Evolutionary conservation across 1,139 yeast species (phyloP), one percentile per base, ranked within the genome.

Genomic region (Kurtzmaniella quercitrusa): DNA sequence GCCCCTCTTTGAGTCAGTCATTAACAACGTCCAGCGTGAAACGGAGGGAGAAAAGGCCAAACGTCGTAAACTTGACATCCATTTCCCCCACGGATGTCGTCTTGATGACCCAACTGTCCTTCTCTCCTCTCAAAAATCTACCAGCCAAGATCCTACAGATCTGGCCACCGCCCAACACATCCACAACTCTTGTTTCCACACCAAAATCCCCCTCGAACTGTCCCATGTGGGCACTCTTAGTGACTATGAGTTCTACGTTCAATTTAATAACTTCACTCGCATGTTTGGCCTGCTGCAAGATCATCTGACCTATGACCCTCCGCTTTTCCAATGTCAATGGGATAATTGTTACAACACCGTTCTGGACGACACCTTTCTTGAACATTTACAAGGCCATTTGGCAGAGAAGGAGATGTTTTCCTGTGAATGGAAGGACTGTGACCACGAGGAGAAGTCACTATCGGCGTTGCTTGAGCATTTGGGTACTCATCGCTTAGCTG

Each of bases 391-490:
- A 40, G 72, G 72, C 41, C 95, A 85, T 58, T 58, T 84, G 18
- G 63, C 61, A n/a, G 39, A 15, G 37, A 38, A 15, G 25, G 29
- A 16, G 41, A 49, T 42, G 10, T 69, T 53, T 53, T 78, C 65
- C 41, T 88, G 96, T 66, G 88, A 82, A 57, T 87, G 95, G 95
- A 66, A 69, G 48, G 73, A 80, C 44, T 88, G 96, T 69, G 66
- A 74, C 42, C 84, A 70, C 55, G 65, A 70, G 37, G 73, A 85
- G 37, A 56, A 64, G 17, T 80, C 81, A 51, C 58, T 82, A 38
- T 66, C 78, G 37, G 61, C 75, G 2, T 66, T 88, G 37, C 62
- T 85, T 16, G 66, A 72, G 41, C 96, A 88, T 62, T 70, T 87
- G 44, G 76, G 79, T 42, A 63, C 73, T 12, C 75, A 73, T 39